Evolutionary conservation across 2,329 filamentous ascomycete genomes (phyloP), one percentile per base, ranked within the genome.

Genomic region (Aspergillus carbonarius): DNA sequence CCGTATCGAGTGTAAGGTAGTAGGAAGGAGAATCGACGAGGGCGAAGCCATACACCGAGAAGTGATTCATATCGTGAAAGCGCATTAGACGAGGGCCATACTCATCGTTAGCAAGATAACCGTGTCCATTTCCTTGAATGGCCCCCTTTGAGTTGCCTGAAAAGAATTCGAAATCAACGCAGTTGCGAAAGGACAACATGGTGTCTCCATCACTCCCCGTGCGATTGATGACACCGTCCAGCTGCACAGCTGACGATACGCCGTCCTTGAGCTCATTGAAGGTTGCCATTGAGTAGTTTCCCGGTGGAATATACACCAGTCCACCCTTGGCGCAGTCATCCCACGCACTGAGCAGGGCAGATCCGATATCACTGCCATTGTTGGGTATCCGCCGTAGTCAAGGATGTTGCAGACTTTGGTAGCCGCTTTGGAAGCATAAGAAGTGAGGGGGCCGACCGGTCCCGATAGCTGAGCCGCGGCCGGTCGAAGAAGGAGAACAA

Each of bases 21-120:
- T 82, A 83, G 12, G 76, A 70, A 1, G 81, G 81, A 17, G 79
- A 73, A 60, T 83, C 81, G 25, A 81, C 78, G 5, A 83, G 73
- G 7, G 72, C 69, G 53, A 83, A 70, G 58, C 82, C 81, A 60
- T 83, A 80, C 1, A 82, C 73, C 9, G 78, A 76, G 62, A 81
- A 82, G 63, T 80, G 72, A 12, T 68, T 76, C 23, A 78, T 72
- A 35, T 80, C 73, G 60, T 76, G 75, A 51, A 80, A 51, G 20
- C 81, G 76, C 54, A 82, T 67, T 18, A 83, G 69, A n/a, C 81
- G 77, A 13, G 79, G 75, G 2, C 79, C 80, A 51, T 74, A 67
- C 64, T 72, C 53, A 68, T 75, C 49, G 68, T 67, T 51, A 18
- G 71, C 70, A 67, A 82, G 80, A 63, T 80, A 78, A 59, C 78